Percentiles rank a stretch among this genome's conserved stretches.
phyloP scores from a whole-genome alignment of 331 rosid species.

The Dryas integrifolia region DNA sequence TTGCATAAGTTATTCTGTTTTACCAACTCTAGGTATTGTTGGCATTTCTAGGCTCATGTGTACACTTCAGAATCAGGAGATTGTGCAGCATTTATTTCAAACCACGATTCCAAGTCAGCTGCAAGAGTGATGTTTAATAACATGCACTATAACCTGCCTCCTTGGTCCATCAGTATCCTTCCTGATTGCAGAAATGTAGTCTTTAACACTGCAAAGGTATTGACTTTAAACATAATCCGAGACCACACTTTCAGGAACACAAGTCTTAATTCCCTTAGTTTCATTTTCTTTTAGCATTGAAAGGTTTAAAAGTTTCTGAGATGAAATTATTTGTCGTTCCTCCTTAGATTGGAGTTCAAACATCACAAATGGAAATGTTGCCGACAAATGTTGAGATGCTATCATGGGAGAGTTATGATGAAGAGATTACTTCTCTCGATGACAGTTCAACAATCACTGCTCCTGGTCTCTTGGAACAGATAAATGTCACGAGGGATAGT shows the following conservation, averaged over 20 bases:
- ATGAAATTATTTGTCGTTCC: background rate
- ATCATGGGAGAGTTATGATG: slow-evolving; percentile 82
- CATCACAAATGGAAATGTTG: slow-evolving; percentile 81
- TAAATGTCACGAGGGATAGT: slow-evolving; percentile 76
- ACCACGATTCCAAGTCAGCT: slow-evolving; percentile 65
- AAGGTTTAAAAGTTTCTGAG: slow-evolving; percentile 8
- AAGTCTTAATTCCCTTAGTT: background rate
- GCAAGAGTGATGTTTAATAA: slow-evolving; percentile 84
- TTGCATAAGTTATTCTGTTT: slow-evolving; percentile 20
- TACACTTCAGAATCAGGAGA: slow-evolving; percentile 80
- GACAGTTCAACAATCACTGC: slow-evolving; percentile 57
- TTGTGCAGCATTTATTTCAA: slow-evolving; percentile 91
- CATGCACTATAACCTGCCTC: slow-evolving; percentile 93
- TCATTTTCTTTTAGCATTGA: slow-evolving; percentile 3
- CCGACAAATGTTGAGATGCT: slow-evolving; percentile 55
- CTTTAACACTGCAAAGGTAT: slow-evolving; percentile 90
- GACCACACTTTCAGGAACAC: slow-evolving; percentile 6
- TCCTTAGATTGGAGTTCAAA: slow-evolving; percentile 86
- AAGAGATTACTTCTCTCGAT: slow-evolving; percentile 60
- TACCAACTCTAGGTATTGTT: slow-evolving; percentile 24
- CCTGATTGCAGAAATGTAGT: slow-evolving; percentile 90
- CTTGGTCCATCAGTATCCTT: slow-evolving; percentile 97
- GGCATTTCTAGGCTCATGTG: slow-evolving; percentile 63
- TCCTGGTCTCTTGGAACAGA: slow-evolving; percentile 91
- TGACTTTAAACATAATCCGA: slow-evolving; percentile 1